phyloP scores from a whole-genome alignment of 257 asterid species.

The Datura wrightii region DNA sequence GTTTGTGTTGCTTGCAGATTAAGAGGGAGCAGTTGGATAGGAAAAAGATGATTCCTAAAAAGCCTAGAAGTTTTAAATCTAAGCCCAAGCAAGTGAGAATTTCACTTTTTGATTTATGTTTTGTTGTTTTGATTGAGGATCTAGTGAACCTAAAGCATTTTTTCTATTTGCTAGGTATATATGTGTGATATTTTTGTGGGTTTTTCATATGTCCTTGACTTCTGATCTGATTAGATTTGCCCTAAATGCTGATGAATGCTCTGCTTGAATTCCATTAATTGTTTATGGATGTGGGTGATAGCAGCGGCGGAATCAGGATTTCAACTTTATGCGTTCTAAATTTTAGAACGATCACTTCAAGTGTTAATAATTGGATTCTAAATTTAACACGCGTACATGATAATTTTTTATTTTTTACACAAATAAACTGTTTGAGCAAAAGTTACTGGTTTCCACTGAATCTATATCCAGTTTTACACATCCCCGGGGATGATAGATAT shows the following conservation, averaged over 20 bases:
- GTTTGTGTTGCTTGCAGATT: slow-evolving; percentile 31
- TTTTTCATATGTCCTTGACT: slow-evolving; percentile 26
- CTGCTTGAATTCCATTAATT: not conserved
- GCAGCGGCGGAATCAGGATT: not conserved
- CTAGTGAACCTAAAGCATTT: slow-evolving; percentile 34
- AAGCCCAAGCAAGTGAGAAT: slow-evolving; percentile 57
- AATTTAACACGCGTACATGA: not conserved
- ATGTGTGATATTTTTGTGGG: not conserved
- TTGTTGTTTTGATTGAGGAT: slow-evolving; percentile 38
- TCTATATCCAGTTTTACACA: not conserved
- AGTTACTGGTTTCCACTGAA: not conserved
- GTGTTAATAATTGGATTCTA: not conserved
- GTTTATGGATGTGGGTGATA: not conserved
- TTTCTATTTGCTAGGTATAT: slow-evolving; percentile 17
- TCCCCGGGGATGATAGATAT: not conserved
- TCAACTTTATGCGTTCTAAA: not conserved
- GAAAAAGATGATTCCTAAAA: slow-evolving; percentile 46
- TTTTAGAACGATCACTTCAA: not conserved
- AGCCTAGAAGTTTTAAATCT: slow-evolving; percentile 55
- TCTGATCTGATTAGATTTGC: slow-evolving; percentile 13
- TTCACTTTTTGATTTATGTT: not conserved
- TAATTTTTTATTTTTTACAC: not conserved
- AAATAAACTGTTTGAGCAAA: not conserved
- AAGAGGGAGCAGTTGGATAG: slow-evolving; percentile 43
- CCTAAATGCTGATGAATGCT: not conserved